These are phyloP conservation scores for Mixia osmundae DNA, from an alignment of 1,284 basidiomycete species.

Conservation along the genomic window DNA sequence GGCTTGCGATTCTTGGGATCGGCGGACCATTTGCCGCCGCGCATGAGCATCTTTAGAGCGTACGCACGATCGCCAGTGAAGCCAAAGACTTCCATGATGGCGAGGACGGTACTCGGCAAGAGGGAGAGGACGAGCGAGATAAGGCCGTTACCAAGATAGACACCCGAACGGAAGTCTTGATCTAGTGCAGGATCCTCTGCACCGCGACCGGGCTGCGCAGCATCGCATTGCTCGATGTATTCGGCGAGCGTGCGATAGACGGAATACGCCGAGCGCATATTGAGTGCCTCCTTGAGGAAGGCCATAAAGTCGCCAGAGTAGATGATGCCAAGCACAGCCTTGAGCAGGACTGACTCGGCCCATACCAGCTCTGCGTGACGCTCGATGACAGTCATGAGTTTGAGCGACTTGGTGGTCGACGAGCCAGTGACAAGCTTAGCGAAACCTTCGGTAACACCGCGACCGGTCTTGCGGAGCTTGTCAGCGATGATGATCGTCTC, in stretches of 20 bases:
- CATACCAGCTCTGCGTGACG: conserved; percentile 83
- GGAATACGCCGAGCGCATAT: conserved; percentile 72
- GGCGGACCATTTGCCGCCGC: too few relatives aligned
- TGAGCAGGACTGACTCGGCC: conserved; percentile 43
- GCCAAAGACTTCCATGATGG: conserved; percentile 75
- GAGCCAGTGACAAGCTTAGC: conserved; percentile 22
- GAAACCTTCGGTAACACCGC: conserved; percentile 22
- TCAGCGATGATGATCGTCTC: conserved; percentile 24
- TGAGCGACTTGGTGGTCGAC: conserved; percentile 36
- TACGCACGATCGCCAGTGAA: conserved; percentile 71
- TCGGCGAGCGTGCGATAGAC: conserved; percentile 57
- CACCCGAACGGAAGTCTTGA: conserved; percentile 72
- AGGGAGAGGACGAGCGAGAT: conserved; percentile 51
- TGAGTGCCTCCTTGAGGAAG: conserved; percentile 87
- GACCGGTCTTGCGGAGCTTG: conserved; percentile 38
- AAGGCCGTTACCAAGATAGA: conserved; percentile 66
- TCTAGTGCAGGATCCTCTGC: conserved; percentile 51
- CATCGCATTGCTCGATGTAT: conserved; percentile 51
- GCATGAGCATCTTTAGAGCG: too few relatives aligned
- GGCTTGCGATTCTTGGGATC: too few relatives aligned
- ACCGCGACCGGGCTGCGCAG: too few relatives aligned
- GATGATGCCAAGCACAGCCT: conserved; percentile 48
- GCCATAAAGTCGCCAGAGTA: conserved; percentile 48
- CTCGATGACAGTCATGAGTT: conserved; percentile 60
- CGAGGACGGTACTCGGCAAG: conserved; percentile 55